Evolutionary conservation across 1,284 basidiomycete species (phyloP).

Genomic region (Pisolithus thermaeus): DNA sequence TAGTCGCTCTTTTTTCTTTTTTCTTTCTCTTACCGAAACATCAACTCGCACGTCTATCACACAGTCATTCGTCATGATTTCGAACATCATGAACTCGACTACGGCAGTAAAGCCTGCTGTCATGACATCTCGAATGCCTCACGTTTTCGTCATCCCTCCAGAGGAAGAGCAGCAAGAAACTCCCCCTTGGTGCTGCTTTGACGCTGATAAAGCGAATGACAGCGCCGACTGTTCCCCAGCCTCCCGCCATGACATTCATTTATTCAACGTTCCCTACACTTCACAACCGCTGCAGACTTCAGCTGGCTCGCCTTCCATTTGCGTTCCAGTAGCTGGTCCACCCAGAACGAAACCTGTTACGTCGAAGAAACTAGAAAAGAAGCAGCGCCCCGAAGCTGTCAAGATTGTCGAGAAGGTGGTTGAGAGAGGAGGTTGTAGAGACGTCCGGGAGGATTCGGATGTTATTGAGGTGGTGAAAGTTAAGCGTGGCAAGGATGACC

Average conservation of each 20-base stretch:
- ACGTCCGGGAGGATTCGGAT: constrained; percentile 35
- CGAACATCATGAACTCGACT: constrained; percentile 10
- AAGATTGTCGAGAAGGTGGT: constrained; percentile 18
- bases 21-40: not conserved
- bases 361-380: constrained; percentile 29
- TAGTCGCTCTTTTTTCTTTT: constrained; percentile 16
- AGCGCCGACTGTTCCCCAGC: constrained; percentile 26
- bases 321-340: constrained; percentile 13
- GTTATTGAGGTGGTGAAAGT: constrained; percentile 67
- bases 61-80: constrained; percentile 12
- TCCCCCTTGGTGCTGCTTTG: constrained; percentile 62
- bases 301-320: constrained; percentile 15
- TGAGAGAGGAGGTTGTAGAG: constrained; percentile 20
- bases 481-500: constrained; percentile 37
- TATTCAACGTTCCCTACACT: constrained; percentile 36
- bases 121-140: constrained; percentile 39
- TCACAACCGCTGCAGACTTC: constrained; percentile 16
- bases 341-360: constrained; percentile 20
- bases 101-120: constrained; percentile 1
- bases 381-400: constrained; percentile 24
- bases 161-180: constrained; percentile 56
- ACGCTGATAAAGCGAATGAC: constrained; percentile 40
- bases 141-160: constrained; percentile 64
- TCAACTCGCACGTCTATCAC: not conserved
- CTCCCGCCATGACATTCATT: constrained; percentile 33